These are phyloP conservation scores for Lachancea lanzarotensis DNA, from an alignment of 805 yeast genomes.

Conservation along the genomic window DNA sequence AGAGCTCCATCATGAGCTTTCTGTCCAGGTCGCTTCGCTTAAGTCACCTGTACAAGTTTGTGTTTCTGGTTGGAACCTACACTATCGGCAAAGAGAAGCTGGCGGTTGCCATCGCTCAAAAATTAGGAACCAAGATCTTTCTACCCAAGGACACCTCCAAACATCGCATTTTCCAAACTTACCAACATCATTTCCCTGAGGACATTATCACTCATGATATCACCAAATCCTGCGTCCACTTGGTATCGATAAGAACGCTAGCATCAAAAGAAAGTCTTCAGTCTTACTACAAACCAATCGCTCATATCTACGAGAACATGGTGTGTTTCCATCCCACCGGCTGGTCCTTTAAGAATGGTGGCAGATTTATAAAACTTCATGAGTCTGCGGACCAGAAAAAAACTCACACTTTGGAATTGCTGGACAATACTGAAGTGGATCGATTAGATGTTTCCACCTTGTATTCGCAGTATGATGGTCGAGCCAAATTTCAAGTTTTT, in stretches of 20 bases:
- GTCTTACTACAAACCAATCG: constrained; percentile 19
- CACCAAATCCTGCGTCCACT: constrained; percentile 51
- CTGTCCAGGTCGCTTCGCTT: constrained; percentile 8
- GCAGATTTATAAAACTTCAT: constrained; percentile 12
- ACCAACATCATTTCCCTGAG: constrained; percentile 42
- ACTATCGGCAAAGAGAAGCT: constrained; percentile 88
- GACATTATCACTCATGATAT: constrained; percentile 39
- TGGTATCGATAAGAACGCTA: constrained; percentile 61
- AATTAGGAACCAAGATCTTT: constrained; percentile 48
- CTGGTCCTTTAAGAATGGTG: constrained; percentile 56
- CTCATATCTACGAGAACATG: constrained; percentile 31
- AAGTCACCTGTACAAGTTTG: constrained; percentile 13
- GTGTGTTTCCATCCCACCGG: constrained; percentile 87
- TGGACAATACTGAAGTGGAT: constrained; percentile 12
- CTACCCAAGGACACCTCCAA: constrained; percentile 29
- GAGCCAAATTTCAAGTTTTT: constrained; percentile 42
- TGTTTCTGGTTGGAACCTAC: constrained; percentile 69
- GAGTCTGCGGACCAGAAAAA: constrained; percentile 14
- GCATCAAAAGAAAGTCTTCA: constrained; percentile 32
- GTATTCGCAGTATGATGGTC: constrained; percentile 29
- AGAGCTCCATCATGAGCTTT: constrained; percentile 35
- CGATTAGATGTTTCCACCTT: constrained; percentile 15
- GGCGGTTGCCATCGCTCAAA: constrained; percentile 58
- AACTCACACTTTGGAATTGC: constrained; percentile 12
- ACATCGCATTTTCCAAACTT: constrained; percentile 42